Conservation (phyloP, 164 flowering plant species). For the Liriodendron chinense region DNA sequence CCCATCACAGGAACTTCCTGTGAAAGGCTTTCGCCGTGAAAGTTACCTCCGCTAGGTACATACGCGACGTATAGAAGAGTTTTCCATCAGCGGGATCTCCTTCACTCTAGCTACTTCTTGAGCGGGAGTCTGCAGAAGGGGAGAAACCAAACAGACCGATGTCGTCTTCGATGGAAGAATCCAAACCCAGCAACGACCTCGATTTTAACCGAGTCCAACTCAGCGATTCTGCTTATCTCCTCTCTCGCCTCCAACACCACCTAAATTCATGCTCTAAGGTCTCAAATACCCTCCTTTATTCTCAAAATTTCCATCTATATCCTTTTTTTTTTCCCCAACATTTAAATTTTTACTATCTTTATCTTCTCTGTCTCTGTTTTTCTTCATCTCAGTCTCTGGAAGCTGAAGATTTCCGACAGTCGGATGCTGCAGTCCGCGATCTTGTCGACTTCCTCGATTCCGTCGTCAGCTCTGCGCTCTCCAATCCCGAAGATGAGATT, state of each 20-base stretch:
- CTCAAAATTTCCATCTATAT: neutral
- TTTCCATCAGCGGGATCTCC: no score
- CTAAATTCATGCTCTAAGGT: constrained; percentile 5
- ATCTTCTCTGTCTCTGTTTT: neutral
- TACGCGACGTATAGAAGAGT: no score
- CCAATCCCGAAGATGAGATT: constrained; percentile 25
- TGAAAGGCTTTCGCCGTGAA: no score
- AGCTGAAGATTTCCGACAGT: constrained; percentile 29
- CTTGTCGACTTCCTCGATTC: constrained; percentile 45
- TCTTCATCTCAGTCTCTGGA: constrained; percentile 32
- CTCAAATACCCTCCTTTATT: neutral
- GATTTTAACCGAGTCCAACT: neutral
- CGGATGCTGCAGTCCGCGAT: constrained; percentile 25
- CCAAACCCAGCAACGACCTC: neutral
- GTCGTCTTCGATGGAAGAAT: neutral
- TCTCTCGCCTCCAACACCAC: neutral
- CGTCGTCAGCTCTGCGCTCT: constrained; percentile 21
- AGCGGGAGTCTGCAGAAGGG: no score
- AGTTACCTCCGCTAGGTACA: no score
- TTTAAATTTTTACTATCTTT: no score
- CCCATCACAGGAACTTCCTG: no score
- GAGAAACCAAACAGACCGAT: neutral
- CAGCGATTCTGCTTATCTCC: constrained; percentile 1
- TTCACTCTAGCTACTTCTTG: no score
- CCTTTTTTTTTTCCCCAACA: neutral